Evolutionary conservation across 331 rosid species (phyloP), one percentile per base, ranked within the genome.

Genomic region (Telfairia occidentalis): DNA sequence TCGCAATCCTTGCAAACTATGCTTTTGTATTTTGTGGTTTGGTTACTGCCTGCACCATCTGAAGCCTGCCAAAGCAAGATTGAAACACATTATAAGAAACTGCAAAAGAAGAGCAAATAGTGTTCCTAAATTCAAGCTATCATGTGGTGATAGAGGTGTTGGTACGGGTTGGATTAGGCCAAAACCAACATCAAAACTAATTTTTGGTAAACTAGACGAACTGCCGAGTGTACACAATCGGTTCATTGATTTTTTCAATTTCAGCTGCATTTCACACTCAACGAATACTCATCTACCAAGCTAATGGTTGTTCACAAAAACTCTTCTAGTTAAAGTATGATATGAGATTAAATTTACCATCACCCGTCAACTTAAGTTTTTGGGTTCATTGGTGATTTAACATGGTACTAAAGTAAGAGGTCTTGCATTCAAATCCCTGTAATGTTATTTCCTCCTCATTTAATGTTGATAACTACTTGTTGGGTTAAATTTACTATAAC

Each of bases 1-100:
- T 92, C 90, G 80, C 99, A 92, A 0, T 81, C 77, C 52, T 89
- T 1, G 82, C 99, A 95, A 52, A 92, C 84, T 66, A 95, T 67
- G 92, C 83, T 88, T 61, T 9, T 87, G 37, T 18, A 1, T 79
- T 89, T 88, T 83, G 83, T 60, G 58, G 38, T 57, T 78, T 15
- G 85, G 4, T 53, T 81, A n/a, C 74, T 81, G 3, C 35, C 79
- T 18, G 90, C 16, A 71, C 45, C 59, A 48, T 78, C 86, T 42
- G 92, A 23, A 52, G 97, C 99, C 97, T 95, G 92, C 58, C 71
- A 76, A 80, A 81, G 66, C 79, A 81, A 84, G 52, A 64, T 21
- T 49, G 11, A 64, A 76, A 15, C 64, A 52, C 19, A 35, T 21
- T 55, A 52, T 34, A 13, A 74, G 38, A 35, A 77, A 67, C 66